These are phyloP conservation scores for Pyricularia sp. DNA, from an alignment of 2,329 filamentous ascomycete genomes.

Conservation along the genomic window DNA sequence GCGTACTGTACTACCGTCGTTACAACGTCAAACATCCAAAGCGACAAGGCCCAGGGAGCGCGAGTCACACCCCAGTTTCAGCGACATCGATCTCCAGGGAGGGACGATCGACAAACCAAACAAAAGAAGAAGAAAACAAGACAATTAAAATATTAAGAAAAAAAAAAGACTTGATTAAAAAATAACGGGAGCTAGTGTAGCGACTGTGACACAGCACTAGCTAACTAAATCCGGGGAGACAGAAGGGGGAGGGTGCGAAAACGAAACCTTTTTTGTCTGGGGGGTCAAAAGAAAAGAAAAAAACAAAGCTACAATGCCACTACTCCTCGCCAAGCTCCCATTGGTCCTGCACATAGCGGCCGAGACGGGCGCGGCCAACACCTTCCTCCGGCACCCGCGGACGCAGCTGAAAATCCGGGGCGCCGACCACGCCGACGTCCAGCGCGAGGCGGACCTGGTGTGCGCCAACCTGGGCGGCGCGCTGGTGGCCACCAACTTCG, in stretches of 20 bases:
- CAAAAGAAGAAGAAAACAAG: constrained; percentile 9
- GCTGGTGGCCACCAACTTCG: constrained; percentile 32
- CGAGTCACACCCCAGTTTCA: background rate
- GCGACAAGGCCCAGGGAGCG: background rate
- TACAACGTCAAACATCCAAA: background rate
- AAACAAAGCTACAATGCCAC: constrained; percentile 8
- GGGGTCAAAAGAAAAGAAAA: background rate
- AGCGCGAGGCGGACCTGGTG: constrained; percentile 31
- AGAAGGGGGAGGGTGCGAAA: background rate
- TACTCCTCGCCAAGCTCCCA: constrained; percentile 5
- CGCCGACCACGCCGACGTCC: constrained; percentile 26
- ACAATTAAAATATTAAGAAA: background rate
- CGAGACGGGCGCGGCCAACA: constrained; percentile 25
- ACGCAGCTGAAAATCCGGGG: constrained; percentile 31
- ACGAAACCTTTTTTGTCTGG: too few species aligned
- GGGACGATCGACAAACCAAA: background rate
- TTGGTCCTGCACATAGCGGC: constrained; percentile 11
- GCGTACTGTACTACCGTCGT: background rate
- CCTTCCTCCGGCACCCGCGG: constrained; percentile 33
- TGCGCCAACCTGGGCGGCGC: constrained; percentile 38
- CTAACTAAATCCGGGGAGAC: constrained; percentile 9
- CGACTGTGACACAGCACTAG: background rate
- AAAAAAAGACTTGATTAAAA: constrained; percentile 9
- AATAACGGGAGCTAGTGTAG: constrained; percentile 10
- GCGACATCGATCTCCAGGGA: background rate